phyloP scores from a whole-genome alignment of 108 stramenopile genomes.

The Mediolabrus comicus region DNA sequence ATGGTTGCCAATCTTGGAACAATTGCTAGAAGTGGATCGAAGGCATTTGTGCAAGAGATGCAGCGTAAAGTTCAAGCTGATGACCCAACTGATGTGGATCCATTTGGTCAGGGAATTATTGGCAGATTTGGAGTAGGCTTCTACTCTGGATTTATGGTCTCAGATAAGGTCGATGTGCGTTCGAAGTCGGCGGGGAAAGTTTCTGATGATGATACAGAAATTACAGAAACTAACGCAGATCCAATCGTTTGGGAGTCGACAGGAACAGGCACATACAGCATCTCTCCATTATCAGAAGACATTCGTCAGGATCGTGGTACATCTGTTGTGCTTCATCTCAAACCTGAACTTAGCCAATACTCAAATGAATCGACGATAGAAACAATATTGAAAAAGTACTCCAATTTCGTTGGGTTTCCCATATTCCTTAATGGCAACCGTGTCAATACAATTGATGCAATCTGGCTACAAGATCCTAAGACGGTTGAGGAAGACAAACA shows the following conservation, averaged over 20 bases:
- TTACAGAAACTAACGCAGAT: constrained; percentile 2
- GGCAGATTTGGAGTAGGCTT: constrained; percentile 98
- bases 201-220: background rate
- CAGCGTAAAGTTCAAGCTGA: constrained; percentile 49
- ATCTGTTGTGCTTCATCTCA: constrained; percentile 86
- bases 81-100: constrained; percentile 32
- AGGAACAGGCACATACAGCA: constrained; percentile 84
- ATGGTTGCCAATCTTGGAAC: constrained; percentile 94
- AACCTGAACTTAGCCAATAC: constrained; percentile 84
- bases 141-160: constrained; percentile 96
- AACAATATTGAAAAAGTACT: constrained; percentile 92
- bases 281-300: constrained; percentile 56
- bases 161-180: constrained; percentile 88
- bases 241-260: constrained; percentile 83
- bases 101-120: constrained; percentile 79
- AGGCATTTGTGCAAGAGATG: constrained; percentile 86
- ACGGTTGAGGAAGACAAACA: constrained; percentile 91
- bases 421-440: constrained; percentile 92
- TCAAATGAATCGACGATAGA: constrained; percentile 76
- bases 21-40: constrained; percentile 94
- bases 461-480: constrained; percentile 92
- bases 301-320: constrained; percentile 88
- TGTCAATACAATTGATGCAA: constrained; percentile 95
- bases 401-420: constrained; percentile 98
- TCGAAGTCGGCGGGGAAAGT: constrained; percentile 54